Conservation (phyloP, 116 monocot species). For the Dioscorea cayenensis region DNA sequence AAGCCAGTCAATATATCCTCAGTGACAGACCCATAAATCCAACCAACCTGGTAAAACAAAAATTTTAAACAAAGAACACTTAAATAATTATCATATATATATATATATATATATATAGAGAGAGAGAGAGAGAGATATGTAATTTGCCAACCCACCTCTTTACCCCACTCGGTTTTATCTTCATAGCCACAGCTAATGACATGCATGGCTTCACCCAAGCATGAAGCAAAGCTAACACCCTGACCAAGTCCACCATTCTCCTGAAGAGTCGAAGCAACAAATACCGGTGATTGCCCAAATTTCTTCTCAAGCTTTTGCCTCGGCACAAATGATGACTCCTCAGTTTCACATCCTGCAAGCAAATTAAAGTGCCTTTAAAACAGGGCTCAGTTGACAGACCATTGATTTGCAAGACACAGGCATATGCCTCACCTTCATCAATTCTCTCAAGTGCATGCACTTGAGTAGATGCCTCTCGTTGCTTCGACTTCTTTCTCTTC, state of each 20-base stretch:
- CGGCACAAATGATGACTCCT: constrained; percentile 26
- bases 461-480: constrained; percentile 50
- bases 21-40: constrained; percentile 71
- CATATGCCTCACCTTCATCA: constrained; percentile 31
- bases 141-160: constrained; percentile 42
- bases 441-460: constrained; percentile 54
- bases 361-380: not conserved
- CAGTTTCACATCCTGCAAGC: constrained; percentile 22
- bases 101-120: too few relatives aligned
- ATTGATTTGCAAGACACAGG: not conserved
- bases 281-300: constrained; percentile 70
- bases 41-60: constrained; percentile 43
- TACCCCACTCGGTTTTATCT: constrained; percentile 82
- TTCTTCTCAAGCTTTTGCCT: constrained; percentile 62
- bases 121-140: too few relatives aligned
- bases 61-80: not conserved
- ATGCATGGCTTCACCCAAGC: constrained; percentile 48
- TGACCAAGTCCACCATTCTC: constrained; percentile 34
- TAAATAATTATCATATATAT: not conserved
- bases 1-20: constrained; percentile 82
- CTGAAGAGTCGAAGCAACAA: constrained; percentile 50
- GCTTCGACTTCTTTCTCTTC: constrained; percentile 23
- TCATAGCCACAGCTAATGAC: constrained; percentile 77
- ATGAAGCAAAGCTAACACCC: constrained; percentile 13
- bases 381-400: not conserved